Evolutionary conservation across 441 rosid species (phyloP).

Genomic region (Arabidopsis lyrata): DNA sequence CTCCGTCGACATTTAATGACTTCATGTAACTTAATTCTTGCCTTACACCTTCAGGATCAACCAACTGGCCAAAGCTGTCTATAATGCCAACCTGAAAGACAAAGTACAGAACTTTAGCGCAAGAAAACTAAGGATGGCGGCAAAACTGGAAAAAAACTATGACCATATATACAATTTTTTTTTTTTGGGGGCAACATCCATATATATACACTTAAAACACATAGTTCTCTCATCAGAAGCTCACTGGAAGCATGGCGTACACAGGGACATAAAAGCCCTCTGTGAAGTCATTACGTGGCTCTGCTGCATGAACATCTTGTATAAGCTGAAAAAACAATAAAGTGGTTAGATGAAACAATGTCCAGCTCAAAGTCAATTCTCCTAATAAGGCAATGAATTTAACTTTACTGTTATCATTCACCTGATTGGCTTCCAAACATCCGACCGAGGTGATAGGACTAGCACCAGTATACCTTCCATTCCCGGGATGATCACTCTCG

Average conservation of each 20-base stretch:
- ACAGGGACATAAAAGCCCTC: conserved; percentile 66
- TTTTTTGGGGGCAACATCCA: too few species aligned
- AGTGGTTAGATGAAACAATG: background rate
- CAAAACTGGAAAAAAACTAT: background rate
- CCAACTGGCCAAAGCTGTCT: conserved; percentile 69
- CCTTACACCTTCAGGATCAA: conserved; percentile 61
- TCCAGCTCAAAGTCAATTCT: background rate
- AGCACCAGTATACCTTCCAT: conserved; percentile 60
- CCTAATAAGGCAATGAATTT: background rate
- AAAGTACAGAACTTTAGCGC: conserved; percentile 33
- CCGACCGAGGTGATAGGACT: conserved; percentile 80
- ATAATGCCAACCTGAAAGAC: conserved; percentile 57
- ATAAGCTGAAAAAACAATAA: conserved; percentile 68
- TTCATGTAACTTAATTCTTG: conserved; percentile 68
- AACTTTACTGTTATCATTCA: conserved; percentile 20
- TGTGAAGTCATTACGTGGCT: conserved; percentile 57
- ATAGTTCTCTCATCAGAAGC: conserved; percentile 43
- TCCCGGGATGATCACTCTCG: conserved; percentile 68
- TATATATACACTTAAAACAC: conserved; percentile 9
- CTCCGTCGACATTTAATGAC: conserved; percentile 71
- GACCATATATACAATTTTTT: background rate
- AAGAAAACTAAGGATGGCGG: conserved; percentile 16
- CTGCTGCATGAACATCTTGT: conserved; percentile 74
- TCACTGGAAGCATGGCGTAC: conserved; percentile 71
- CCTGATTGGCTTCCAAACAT: conserved; percentile 96